These are phyloP conservation scores for Malassezia cuniculi DNA, from an alignment of 1,284 basidiomycete species.

Conservation along the genomic window DNA sequence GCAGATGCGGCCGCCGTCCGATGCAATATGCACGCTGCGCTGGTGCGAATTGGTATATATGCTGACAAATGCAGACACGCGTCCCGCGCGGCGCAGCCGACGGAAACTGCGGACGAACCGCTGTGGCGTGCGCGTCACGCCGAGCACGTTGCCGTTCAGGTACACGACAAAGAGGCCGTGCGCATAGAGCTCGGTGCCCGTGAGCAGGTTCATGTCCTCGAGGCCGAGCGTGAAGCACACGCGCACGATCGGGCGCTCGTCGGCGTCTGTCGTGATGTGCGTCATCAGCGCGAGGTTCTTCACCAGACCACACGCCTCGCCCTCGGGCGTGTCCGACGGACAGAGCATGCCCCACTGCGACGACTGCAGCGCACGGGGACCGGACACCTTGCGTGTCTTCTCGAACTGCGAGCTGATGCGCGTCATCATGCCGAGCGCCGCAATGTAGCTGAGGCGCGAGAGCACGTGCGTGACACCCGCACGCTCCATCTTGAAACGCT, in stretches of 20 bases:
- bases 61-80: conserved; percentile 90
- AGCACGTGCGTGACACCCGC: conserved; percentile 99
- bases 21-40: conserved; percentile 84
- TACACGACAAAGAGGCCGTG: conserved; percentile 83
- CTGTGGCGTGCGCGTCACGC: conserved; percentile 71
- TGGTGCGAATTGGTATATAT: conserved; percentile 96
- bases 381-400: conserved; percentile 97
- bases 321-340: conserved; percentile 97
- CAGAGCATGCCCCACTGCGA: conserved; percentile 99
- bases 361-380: conserved; percentile 89
- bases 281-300: conserved; percentile 99
- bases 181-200: conserved; percentile 90
- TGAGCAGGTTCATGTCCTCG: conserved; percentile 85
- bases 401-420: conserved; percentile 97
- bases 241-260: conserved; percentile 82
- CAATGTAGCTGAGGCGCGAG: conserved; percentile 86
- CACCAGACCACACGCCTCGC: conserved; percentile 95
- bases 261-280: conserved; percentile 97
- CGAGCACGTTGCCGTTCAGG: conserved; percentile 91
- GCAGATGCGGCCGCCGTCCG: conserved; percentile 95
- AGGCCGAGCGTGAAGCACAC: conserved; percentile 87
- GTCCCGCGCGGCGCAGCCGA: conserved; percentile 74
- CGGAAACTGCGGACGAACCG: conserved; percentile 83
- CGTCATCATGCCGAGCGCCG: conserved; percentile 99
- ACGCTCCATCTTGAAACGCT: conserved; percentile 99